phyloP scores from a whole-genome alignment of 202 grass and related monocot genomes.

The Dendrocalamus latiflorus region DNA sequence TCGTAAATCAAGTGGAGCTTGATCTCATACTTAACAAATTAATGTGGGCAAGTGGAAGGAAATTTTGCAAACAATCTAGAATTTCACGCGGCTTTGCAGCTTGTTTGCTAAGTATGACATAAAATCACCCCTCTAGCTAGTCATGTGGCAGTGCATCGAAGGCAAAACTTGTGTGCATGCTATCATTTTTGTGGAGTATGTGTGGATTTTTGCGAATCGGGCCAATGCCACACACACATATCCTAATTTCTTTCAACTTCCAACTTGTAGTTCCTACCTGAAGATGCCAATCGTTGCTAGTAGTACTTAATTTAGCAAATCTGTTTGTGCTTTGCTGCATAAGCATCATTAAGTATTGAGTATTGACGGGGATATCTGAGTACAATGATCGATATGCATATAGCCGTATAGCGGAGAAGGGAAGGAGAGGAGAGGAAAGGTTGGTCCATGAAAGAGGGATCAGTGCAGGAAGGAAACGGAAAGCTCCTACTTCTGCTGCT shows the following conservation, averaged over 20 bases:
- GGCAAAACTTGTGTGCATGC: neutral
- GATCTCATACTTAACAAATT: neutral
- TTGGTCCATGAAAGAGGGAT: slow-evolving; percentile 10
- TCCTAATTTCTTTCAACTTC: neutral
- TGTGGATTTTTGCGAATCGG: neutral
- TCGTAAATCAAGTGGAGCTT: neutral
- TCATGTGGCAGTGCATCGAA: neutral
- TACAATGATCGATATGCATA: neutral
- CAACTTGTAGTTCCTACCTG: neutral
- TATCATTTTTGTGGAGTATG: neutral
- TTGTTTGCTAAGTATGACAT: neutral
- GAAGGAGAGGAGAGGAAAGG: neutral
- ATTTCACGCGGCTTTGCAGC: neutral
- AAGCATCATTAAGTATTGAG: neutral
- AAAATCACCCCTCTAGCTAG: neutral
- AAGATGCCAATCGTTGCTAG: neutral
- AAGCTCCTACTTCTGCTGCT: slow-evolving; percentile 7
- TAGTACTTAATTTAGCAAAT: neutral
- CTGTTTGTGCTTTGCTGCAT: neutral
- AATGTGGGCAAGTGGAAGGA: neutral
- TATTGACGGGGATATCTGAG: neutral
- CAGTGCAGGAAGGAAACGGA: slow-evolving; percentile 16
- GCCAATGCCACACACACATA: neutral
- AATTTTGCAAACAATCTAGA: neutral
- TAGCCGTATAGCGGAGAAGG: neutral